These are phyloP conservation scores for Phascolomyces articulosus DNA, from an alignment of 371 early-diverging fungal species.

Conservation along the genomic window DNA sequence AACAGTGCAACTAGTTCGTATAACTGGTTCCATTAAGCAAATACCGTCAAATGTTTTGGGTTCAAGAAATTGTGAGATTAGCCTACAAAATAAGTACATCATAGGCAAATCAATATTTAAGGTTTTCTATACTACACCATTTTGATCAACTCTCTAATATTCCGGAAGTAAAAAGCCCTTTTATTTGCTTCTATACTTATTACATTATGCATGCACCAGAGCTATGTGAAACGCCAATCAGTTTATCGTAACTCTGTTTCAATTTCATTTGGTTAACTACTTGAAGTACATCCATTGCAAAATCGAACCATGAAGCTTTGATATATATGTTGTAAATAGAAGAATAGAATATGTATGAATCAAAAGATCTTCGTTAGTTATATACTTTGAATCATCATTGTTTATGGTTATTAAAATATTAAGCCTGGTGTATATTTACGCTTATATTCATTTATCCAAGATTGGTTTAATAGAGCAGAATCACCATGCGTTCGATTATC, in stretches of 20 bases:
- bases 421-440: neutral
- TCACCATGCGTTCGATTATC: neutral
- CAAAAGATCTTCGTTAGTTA: no score
- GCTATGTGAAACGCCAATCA: neutral
- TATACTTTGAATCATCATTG: no score
- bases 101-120: no score
- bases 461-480: neutral
- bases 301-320: no score
- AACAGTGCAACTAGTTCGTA: neutral
- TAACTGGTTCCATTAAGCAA: neutral
- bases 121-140: no score
- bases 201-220: neutral
- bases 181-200: no score
- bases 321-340: no score
- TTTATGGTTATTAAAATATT: no score
- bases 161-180: no score
- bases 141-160: neutral
- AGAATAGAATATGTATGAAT: no score
- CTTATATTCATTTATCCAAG: no score
- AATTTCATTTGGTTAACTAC: neutral
- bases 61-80: neutral
- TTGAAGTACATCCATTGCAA: neutral
- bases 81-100: neutral
- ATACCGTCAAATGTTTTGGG: neutral
- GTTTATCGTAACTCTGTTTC: neutral